Base-by-base conservation (phyloP, 2,329 filamentous ascomycete genomes). In the Leptoxyphium fumago region DNA sequence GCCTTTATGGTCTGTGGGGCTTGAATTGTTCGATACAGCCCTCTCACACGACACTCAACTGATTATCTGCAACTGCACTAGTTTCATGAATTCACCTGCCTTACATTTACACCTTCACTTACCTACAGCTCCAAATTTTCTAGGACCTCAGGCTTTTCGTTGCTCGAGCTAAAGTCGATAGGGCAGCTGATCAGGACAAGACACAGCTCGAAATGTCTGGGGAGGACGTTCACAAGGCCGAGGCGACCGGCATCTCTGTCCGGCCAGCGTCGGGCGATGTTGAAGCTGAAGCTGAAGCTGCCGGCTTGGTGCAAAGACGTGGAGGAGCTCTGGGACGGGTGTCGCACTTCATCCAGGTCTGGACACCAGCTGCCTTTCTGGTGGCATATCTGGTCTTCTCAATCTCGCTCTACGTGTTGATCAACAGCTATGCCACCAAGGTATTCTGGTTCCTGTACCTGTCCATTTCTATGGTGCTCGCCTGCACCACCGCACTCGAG, bases 391-490 rank as follows among this genome's bases (percentile, higher is more conserved):
- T 53, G 13, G 41, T 53, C 39, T 53, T 53, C 40, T 53, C 49
- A 8, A 48, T 50, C 29, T 44, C 51, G 28, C 45, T 53, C 30
- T 53, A 53, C 43, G 48, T 49, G 5, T 26, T 53, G 2, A 30
- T 47, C 5, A 36, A 44, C 21, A 29, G 42, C 32, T 29, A 45
- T 7, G 48, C 48, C 6, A 36, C 29, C 11, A 52, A 50, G 34
- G 43, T 53, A 14, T 48, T 53, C 41, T 53, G 51, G 51, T 53
- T 53, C 39, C 40, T 53, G 0, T 52, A 49, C 28, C 46, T 53
- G 18, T 40, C 51, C 11, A 50, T 52, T 14, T 47, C 45, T 2
- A 52, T 48, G 2, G 13, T 53, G 9, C 40, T 49, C 5, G 46
- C 51, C 17, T 48, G 46, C 5, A 45, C 43, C 10, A 48, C 46